These are phyloP conservation scores for Carex pumila DNA, from an alignment of 176 grass and related monocot species.

Conservation along the genomic window DNA sequence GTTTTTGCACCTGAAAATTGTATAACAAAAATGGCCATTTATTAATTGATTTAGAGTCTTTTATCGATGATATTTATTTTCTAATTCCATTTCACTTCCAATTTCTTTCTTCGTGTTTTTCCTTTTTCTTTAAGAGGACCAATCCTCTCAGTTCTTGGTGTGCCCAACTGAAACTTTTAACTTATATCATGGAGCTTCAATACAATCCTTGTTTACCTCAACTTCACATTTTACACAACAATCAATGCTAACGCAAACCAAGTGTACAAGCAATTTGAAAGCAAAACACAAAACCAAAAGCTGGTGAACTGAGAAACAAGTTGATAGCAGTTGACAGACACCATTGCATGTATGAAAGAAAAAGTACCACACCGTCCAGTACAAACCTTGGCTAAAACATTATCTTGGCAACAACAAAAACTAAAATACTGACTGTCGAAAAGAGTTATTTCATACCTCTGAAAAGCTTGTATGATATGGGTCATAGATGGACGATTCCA, in stretches of 20 bases:
- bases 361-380: conserved; percentile 5
- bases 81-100: neutral
- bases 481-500: conserved; percentile 59
- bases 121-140: neutral
- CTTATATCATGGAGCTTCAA: neutral
- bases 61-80: neutral
- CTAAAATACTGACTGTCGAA: neutral
- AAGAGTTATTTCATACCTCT: conserved; percentile 39
- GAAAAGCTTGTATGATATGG: conserved; percentile 71
- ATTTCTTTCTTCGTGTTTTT: neutral
- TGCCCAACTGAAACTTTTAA: neutral
- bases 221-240: neutral
- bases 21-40: neutral
- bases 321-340: neutral
- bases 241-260: neutral
- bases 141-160: neutral
- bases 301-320: neutral
- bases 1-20: conserved; percentile 39
- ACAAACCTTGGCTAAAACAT: neutral
- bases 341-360: neutral
- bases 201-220: neutral
- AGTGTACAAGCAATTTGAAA: neutral
- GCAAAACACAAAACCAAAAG: neutral
- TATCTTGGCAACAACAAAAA: conserved; percentile 12
- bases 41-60: neutral